phyloP scores from a whole-genome alignment of 345 rosid genomes.

The Nasturtium officinale region DNA sequence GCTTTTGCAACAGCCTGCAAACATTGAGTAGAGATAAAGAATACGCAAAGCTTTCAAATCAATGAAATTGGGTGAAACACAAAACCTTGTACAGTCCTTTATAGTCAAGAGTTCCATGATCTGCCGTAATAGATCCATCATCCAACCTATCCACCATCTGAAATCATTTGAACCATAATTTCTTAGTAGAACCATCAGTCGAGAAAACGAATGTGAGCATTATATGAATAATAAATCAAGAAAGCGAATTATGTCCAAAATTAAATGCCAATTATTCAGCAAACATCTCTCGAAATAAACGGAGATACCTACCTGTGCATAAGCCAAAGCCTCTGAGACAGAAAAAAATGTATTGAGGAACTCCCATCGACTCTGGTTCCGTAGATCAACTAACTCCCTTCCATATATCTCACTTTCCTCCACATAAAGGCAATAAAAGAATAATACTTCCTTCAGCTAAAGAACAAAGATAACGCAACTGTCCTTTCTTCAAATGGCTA shows the following conservation, averaged over 20 bases:
- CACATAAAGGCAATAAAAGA: conserved; percentile 50
- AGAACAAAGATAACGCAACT: not conserved
- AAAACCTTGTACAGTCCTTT: conserved; percentile 89
- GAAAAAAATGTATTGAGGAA: conserved; percentile 93
- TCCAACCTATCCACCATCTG: conserved; percentile 96
- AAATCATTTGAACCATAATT: conserved; percentile 22
- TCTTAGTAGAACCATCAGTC: conserved; percentile 12
- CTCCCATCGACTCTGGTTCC: conserved; percentile 89
- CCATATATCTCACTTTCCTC: conserved; percentile 87
- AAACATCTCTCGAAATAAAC: not conserved
- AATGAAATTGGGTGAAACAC: conserved; percentile 24
- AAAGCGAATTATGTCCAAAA: not conserved
- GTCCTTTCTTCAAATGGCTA: conserved; percentile 9
- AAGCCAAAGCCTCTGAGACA: conserved; percentile 95
- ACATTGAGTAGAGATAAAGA: conserved; percentile 30
- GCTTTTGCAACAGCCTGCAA: conserved; percentile 95
- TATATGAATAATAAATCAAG: not conserved
- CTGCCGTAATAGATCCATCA: conserved; percentile 75
- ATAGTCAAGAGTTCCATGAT: conserved; percentile 79
- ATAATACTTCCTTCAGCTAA: conserved; percentile 33
- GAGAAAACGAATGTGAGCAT: not conserved
- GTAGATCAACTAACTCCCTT: conserved; percentile 90
- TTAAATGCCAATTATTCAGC: not conserved
- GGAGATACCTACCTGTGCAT: conserved; percentile 83
- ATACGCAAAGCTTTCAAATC: conserved; percentile 16